Evolutionary conservation across 108 stramenopile species (phyloP), one percentile per base, ranked within the genome.

Genomic region (Pelagomonas calceolata): DNA sequence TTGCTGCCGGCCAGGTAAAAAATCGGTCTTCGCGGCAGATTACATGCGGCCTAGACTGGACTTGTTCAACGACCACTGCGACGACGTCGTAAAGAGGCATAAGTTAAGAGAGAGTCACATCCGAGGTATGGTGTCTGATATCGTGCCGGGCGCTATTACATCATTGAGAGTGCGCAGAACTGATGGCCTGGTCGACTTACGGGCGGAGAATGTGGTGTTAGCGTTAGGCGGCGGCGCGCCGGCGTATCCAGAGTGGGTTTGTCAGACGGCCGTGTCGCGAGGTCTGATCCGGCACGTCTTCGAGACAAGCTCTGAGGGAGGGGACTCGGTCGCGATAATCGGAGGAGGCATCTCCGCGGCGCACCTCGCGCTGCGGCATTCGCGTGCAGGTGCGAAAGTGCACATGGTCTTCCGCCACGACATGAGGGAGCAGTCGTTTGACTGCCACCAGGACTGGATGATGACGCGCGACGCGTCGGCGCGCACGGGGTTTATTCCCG

Each of bases 401-500:
- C 69, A 76, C 34, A 63, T 76, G 4, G 37, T 76, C 35, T 64
- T 64, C 39, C 76, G 71, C 16, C 76, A 76, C 36, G 64, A 16
- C 26, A 30, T 76, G 36, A 63, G 65, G 29, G 76, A 76, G 65
- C 76, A 76, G 32, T 71, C 71, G 66, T 76, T 76, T 32, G 76
- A 76, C 63, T 72, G 70, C 0, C 76, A 76, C 37, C 76, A 76
- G 64, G 76, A 76, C 44, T 76, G 76, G 76, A 76, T 76, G 76
- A 70, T 70, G 69, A 36, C 70, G 71, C n/a, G 65, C 69, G 45
- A 29, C 33, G 32, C 34, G 67, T 4, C 51, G 34, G 5, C 70
- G 76, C 39, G 5, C 39, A 43, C 12, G 32, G 76, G 76, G 12
- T n/a, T 34, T 17, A 71, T 70, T 4, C 33, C 65, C 21, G 26